Evolutionary conservation across 2,329 filamentous ascomycete genomes (phyloP).

Genomic region (Cryphonectria nitschkei): DNA sequence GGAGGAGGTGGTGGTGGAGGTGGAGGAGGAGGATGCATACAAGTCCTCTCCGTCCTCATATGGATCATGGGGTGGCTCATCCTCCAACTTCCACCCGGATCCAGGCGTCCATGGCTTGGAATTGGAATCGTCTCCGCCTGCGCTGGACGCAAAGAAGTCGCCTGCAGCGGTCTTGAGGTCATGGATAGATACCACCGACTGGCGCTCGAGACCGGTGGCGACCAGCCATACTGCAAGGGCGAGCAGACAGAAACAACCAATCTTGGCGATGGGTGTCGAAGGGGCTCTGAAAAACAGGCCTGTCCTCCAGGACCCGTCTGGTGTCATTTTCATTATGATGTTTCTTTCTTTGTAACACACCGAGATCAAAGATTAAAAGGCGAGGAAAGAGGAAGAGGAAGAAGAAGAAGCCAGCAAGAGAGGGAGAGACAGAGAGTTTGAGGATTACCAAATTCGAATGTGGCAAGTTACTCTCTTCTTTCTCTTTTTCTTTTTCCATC

Average conservation of each 20-base stretch:
- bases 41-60: conserved; percentile 1
- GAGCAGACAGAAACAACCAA: neutral
- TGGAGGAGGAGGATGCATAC: neutral
- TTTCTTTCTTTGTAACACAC: neutral
- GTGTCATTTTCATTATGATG: conserved; percentile 1
- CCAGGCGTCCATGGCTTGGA: neutral
- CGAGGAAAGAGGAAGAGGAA: neutral
- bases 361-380: neutral
- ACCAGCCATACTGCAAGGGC: neutral
- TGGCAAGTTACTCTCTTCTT: neutral
- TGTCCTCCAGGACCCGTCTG: neutral
- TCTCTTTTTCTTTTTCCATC: neutral
- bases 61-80: neutral
- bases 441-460: neutral
- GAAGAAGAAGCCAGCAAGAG: neutral
- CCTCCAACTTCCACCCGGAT: neutral
- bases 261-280: neutral
- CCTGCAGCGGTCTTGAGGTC: neutral
- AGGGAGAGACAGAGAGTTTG: neutral
- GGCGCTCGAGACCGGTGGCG: neutral
- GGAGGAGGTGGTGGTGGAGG: neutral
- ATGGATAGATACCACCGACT: neutral
- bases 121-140: neutral
- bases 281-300: neutral
- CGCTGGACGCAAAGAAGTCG: neutral